Conservation (phyloP, 345 rosid species). For the Litchi chinensis region DNA sequence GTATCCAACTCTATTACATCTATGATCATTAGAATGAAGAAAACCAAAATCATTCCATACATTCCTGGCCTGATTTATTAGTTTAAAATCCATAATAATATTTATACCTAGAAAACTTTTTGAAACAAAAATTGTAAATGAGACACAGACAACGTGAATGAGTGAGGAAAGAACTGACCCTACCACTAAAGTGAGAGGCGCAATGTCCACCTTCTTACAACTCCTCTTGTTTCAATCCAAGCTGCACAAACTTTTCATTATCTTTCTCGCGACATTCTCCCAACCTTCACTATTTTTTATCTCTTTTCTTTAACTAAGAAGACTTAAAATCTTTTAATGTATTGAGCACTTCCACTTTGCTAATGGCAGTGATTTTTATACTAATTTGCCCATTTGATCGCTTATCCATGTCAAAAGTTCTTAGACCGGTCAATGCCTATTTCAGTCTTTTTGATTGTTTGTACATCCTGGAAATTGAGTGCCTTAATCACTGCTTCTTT, state of each 20-base stretch:
- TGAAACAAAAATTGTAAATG: background rate
- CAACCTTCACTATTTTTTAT: constrained; percentile 19
- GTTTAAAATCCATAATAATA: too few relatives aligned
- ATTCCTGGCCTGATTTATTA: too few relatives aligned
- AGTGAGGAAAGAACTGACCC: background rate
- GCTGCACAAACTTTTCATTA: constrained; percentile 3
- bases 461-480: background rate
- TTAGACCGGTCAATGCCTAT: background rate
- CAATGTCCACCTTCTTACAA: constrained; percentile 21
- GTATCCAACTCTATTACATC: too few relatives aligned
- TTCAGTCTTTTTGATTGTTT: background rate
- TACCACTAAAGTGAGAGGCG: constrained; percentile 18
- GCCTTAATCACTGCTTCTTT: background rate
- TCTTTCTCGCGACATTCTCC: constrained; percentile 31
- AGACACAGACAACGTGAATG: constrained; percentile 11
- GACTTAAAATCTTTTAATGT: background rate
- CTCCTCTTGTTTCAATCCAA: constrained; percentile 15
- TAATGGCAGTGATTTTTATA: background rate
- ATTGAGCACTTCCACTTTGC: background rate
- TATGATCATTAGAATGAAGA: too few relatives aligned
- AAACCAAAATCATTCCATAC: too few relatives aligned
- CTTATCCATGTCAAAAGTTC: background rate
- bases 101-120: background rate
- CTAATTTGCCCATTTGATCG: background rate
- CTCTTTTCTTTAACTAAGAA: background rate